These are phyloP conservation scores for Vigna nakashimae DNA, from an alignment of 306 rosid species.

Conservation along the genomic window DNA sequence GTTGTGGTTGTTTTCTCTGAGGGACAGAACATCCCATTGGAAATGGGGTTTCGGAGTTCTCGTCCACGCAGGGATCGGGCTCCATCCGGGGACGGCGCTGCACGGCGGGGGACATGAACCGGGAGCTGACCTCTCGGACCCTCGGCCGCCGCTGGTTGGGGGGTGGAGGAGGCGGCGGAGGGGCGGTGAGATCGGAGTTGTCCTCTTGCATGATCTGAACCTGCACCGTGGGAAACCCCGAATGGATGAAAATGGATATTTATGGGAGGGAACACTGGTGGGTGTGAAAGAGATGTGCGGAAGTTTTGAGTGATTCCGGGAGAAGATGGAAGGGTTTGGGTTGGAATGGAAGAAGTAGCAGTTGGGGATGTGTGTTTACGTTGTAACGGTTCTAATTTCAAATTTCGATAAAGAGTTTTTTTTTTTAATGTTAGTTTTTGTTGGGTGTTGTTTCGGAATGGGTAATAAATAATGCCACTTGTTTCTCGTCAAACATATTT, in stretches of 20 bases:
- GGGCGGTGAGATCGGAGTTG: slow-evolving; percentile 31
- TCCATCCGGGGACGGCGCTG: slow-evolving; percentile 58
- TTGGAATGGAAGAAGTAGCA: slow-evolving; percentile 39
- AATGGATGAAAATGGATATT: slow-evolving; percentile 25
- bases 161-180: slow-evolving; percentile 58
- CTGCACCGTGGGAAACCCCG: slow-evolving; percentile 32
- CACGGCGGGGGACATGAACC: slow-evolving; percentile 76
- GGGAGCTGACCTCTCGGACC: slow-evolving; percentile 88
- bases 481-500: slow-evolving; percentile 12
- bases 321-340: slow-evolving; percentile 14
- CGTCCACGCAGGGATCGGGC: slow-evolving; percentile 49
- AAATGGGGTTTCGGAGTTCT: slow-evolving; percentile 60
- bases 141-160: slow-evolving; percentile 69
- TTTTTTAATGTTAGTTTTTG: not conserved
- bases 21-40: slow-evolving; percentile 37
- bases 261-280: not conserved
- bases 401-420: slow-evolving; percentile 19
- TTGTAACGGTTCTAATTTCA: slow-evolving; percentile 47
- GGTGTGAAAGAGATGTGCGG: not conserved
- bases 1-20: slow-evolving; percentile 52
- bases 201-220: slow-evolving; percentile 37
- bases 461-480: slow-evolving; percentile 8
- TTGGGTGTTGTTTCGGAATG: not conserved
- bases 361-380: slow-evolving; percentile 43
- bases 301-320: slow-evolving; percentile 14